Percentiles rank a stretch among this genome's conserved stretches.
These are phyloP conservation scores for Teunomyces funiuensis DNA, from an alignment of 805 yeast species.

Conservation along the genomic window DNA sequence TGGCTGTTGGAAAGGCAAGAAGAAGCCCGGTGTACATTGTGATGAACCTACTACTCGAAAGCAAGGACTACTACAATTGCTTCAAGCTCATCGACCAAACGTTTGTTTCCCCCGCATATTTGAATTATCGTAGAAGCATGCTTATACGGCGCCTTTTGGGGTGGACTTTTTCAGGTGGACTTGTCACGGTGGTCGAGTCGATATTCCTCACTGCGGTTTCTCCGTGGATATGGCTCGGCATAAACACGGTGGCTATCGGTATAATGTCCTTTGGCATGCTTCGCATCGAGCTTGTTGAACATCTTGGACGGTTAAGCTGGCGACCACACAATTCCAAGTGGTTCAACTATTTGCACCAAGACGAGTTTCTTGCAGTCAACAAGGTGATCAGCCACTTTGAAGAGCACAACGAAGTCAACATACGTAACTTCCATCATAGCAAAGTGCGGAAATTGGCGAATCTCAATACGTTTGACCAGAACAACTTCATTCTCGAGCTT, in stretches of 20 bases:
- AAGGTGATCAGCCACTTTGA: constrained; percentile 40
- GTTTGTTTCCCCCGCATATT: constrained; percentile 13
- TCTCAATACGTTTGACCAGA: constrained; percentile 16
- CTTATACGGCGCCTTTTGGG: not conserved
- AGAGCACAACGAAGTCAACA: constrained; percentile 42
- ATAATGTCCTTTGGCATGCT: constrained; percentile 7
- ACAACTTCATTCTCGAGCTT: constrained; percentile 26
- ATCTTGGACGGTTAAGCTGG: constrained; percentile 37
- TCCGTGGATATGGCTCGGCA: constrained; percentile 11
- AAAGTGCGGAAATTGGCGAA: constrained; percentile 21
- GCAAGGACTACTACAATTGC: constrained; percentile 28
- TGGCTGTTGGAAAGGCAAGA: not conserved
- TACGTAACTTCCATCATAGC: constrained; percentile 38
- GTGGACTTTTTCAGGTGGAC: not conserved
- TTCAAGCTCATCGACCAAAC: constrained; percentile 30
- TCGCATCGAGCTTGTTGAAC: constrained; percentile 10
- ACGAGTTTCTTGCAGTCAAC: constrained; percentile 32
- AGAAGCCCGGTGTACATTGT: constrained; percentile 9
- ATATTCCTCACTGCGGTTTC: constrained; percentile 15
- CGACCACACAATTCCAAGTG: constrained; percentile 29
- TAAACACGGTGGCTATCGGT: constrained; percentile 7
- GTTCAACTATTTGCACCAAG: constrained; percentile 28
- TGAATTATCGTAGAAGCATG: not conserved
- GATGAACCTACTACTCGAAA: constrained; percentile 19
- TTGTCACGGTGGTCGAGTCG: constrained; percentile 22